Base-by-base conservation (phyloP, 208 protist species). In the Leishmania guyanensis region DNA sequence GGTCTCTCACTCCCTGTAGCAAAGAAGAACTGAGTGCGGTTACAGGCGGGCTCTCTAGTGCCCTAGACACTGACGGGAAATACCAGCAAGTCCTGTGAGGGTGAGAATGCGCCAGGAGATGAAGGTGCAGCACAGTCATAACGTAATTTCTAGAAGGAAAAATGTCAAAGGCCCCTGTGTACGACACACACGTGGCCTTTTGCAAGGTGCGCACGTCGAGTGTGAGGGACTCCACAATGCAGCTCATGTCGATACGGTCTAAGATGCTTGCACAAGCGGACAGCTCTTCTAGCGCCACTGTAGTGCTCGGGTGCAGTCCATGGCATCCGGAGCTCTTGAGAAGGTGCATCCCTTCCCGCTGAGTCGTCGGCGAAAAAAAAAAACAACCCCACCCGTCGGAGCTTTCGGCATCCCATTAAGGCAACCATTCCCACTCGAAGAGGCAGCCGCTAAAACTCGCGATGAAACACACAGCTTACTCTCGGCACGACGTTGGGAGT, bases 191-290 rank as follows among this genome's bases (percentile, higher is more conserved):
- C 58, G 86, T 77, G 14, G 72, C 53, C 74, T 81, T 70, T 53
- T 87, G 90, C 54, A 91, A 51, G 46, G 87, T 78, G 68, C 83
- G 76, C 36, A 88, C 48, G 43, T 93, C 86, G 0, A 84, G 64
- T 68, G 84, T 82, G 62, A 90, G 77, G 26, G 83, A 89, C 48
- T 81, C 77, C 9, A 87, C 81, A 75, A 90, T 91, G 71, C 86
- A 90, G 71, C 88, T 91, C 36, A 93, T 81, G 74, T 90, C 90
- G 33, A 93, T 79, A 62, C 89, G 46, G 53, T 91, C 77, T 1
- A 80, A 74, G 22, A 93, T 26, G 22, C 20, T 8, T 5, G 54
- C 77, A 6, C n/a, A 20, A 6, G 56, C 70, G 2, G 79, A 36
- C 36, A 91, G 68, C 1, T 64, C 48, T 17, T 62, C 77, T 33